These are phyloP conservation scores for Coffea humblotiana DNA, from an alignment of 305 asterid species.

Conservation along the genomic window DNA sequence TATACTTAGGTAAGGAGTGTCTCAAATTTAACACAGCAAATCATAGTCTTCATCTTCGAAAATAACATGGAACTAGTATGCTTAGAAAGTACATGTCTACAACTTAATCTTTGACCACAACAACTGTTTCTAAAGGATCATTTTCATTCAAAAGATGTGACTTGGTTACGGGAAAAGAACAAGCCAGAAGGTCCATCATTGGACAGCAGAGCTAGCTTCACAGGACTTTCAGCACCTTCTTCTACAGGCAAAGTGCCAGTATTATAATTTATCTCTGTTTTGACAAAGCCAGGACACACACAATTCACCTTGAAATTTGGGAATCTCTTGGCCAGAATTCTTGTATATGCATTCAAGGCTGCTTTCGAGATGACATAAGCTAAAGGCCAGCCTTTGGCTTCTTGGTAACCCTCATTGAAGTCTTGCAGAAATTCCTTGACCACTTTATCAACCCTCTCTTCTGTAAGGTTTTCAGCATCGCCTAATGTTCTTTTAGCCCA, in stretches of 20 bases:
- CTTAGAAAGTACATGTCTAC: too few species aligned
- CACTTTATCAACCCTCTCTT: slow-evolving; percentile 30
- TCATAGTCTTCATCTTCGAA: too few species aligned
- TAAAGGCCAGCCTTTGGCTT: slow-evolving; percentile 39
- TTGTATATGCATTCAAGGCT: slow-evolving; percentile 36
- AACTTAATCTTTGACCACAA: too few species aligned
- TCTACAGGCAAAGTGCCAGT: slow-evolving; percentile 20
- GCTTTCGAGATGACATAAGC: slow-evolving; percentile 32
- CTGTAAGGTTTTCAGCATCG: slow-evolving; percentile 22
- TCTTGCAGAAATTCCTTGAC: slow-evolving; percentile 20
- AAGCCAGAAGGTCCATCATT: slow-evolving; percentile 6
- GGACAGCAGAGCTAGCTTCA: slow-evolving; percentile 21
- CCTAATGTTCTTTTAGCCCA: slow-evolving; percentile 26
- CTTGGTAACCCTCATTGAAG: slow-evolving; percentile 11
- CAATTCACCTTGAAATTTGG: slow-evolving; percentile 23
- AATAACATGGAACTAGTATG: too few species aligned
- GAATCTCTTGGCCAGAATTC: slow-evolving; percentile 29
- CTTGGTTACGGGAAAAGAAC: too few species aligned
- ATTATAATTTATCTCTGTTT: slow-evolving; percentile 27
- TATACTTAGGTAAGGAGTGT: too few species aligned
- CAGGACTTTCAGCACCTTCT: slow-evolving; percentile 31
- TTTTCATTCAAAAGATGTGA: too few species aligned
- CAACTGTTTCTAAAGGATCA: too few species aligned
- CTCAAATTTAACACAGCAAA: too few species aligned
- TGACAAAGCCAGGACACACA: slow-evolving; percentile 31